Conservation (phyloP, 2,329 filamentous ascomycete species). For the Sclerotiophoma versabilis region DNA sequence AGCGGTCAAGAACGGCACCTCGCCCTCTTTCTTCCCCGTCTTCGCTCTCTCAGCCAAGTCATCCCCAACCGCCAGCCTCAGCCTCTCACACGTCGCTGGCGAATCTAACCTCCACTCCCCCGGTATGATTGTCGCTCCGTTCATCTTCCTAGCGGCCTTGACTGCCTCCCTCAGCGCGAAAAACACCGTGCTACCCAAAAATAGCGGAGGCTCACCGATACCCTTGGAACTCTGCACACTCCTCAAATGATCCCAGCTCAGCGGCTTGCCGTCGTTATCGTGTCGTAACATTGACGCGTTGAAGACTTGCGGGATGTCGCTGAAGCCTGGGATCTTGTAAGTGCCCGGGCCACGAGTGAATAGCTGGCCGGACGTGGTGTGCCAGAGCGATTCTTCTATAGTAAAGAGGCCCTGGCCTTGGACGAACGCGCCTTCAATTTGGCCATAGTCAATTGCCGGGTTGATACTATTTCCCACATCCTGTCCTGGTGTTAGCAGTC, state of each 20-base stretch:
- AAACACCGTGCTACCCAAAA: slow-evolving; percentile 83
- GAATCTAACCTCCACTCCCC: slow-evolving; percentile 67
- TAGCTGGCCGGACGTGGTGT: slow-evolving; percentile 67
- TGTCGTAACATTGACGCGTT: slow-evolving; percentile 82
- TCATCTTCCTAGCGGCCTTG: slow-evolving; percentile 69
- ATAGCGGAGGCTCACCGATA: slow-evolving; percentile 75
- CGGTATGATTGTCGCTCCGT: slow-evolving; percentile 49
- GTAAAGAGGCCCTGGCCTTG: slow-evolving; percentile 83
- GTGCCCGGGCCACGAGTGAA: slow-evolving; percentile 69
- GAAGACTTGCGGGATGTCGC: slow-evolving; percentile 84
- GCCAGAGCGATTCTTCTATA: slow-evolving; percentile 74
- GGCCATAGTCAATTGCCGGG: slow-evolving; percentile 79
- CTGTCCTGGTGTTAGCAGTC: slow-evolving; percentile 21
- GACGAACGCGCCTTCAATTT: slow-evolving; percentile 81
- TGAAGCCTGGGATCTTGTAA: slow-evolving; percentile 89
- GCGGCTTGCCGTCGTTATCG: slow-evolving; percentile 51
- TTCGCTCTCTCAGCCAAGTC: slow-evolving; percentile 75
- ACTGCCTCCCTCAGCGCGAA: slow-evolving; percentile 86
- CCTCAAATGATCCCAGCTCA: slow-evolving; percentile 83
- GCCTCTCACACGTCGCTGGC: slow-evolving; percentile 82
- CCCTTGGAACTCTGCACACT: slow-evolving; percentile 84
- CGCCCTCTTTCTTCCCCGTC: slow-evolving; percentile 73
- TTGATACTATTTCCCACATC: slow-evolving; percentile 85
- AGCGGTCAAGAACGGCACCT: slow-evolving; percentile 52
- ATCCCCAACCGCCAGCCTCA: slow-evolving; percentile 78